A percentile compares a stretch with the other conserved stretches of the same genome.
phyloP scores from a whole-genome alignment of 768 basidiomycete species.

The Serendipita sp. region DNA sequence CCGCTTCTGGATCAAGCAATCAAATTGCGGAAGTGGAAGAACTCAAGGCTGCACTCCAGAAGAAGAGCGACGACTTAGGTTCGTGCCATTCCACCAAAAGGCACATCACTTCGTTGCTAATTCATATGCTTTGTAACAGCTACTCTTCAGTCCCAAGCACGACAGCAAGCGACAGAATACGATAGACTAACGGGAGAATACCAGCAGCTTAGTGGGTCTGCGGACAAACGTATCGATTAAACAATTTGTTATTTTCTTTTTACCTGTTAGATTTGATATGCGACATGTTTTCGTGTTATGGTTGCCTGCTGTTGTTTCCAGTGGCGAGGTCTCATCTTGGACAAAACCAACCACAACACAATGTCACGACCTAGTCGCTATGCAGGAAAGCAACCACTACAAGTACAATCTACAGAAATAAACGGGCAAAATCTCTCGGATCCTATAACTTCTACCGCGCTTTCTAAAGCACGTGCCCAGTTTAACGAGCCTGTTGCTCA shows the following conservation, averaged over 20 bases:
- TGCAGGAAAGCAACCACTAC: neutral
- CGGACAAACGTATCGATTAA: conserved; percentile 1
- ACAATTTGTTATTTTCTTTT: neutral
- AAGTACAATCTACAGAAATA: neutral
- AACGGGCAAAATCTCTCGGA: neutral
- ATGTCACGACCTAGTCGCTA: conserved; percentile 2
- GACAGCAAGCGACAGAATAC: conserved; percentile 63
- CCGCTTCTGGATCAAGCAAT: conserved; percentile 21
- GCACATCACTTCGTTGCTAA: neutral
- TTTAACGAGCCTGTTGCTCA: neutral
- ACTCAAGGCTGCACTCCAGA: conserved; percentile 50
- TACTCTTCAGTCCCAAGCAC: conserved; percentile 65
- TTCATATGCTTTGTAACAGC: neutral
- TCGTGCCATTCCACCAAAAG: conserved; percentile 11
- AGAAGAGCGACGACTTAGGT: conserved; percentile 54
- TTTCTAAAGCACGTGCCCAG: neutral
- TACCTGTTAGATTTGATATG: neutral
- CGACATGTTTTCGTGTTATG: neutral
- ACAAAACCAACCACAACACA: neutral
- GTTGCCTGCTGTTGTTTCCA: neutral
- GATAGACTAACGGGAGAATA: conserved; percentile 66
- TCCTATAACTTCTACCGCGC: neutral
- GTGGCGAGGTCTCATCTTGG: neutral
- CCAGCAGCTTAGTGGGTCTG: conserved; percentile 47
- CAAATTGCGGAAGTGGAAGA: conserved; percentile 32